Evolutionary conservation across 164 flowering plant species (phyloP), one percentile per base, ranked within the genome.

Genomic region (Dillenia suffruticosa): DNA sequence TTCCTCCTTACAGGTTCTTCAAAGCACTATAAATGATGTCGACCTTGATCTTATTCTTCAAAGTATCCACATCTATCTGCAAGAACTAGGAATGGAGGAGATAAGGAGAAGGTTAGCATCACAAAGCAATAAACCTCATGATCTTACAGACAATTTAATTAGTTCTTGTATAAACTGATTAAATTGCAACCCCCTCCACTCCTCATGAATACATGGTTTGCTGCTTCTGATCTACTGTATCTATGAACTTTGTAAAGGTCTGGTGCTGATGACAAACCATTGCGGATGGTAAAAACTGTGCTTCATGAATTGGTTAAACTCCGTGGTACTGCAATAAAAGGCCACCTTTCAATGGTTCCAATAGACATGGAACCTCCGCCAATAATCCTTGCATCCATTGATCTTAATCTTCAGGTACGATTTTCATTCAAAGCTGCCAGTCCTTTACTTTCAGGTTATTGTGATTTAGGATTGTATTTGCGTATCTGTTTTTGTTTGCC

Each of bases 201-300:
- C 40, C 40, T 6, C 40, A 5, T 32, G 40, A 32, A 32, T 32
- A 32, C 40, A 32, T 32, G 40, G 40, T 32, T 32, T 32, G 6
- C 40, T 26, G 40, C 5, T 2, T 26, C 40, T 26, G 40, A 26
- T 26, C 0, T 26, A 26, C 40, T 32, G 40, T 32, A 32, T 5
- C 55, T 52, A 48, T 70, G 6, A 56, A 52, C 58, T 17, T 32
- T 50, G 10, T 17, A 44, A 72, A 95, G 99, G 74, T 97, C 99
- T 70, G 99, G 99, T 63, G 94, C 97, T 60, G 99, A 95, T 81
- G 99, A 95, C 75, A 95, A 95, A 67, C 99, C 99, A 19, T 73
- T 95, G 75, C 85, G 99, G 11, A 95, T 95, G 99, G 97, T 95
- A 44, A 95, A 95, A 77, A 95, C 99, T 71, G 97, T 95, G 58